These are phyloP conservation scores for Scheffersomyces amazonensis DNA, from an alignment of 805 yeast genomes.

Conservation along the genomic window DNA sequence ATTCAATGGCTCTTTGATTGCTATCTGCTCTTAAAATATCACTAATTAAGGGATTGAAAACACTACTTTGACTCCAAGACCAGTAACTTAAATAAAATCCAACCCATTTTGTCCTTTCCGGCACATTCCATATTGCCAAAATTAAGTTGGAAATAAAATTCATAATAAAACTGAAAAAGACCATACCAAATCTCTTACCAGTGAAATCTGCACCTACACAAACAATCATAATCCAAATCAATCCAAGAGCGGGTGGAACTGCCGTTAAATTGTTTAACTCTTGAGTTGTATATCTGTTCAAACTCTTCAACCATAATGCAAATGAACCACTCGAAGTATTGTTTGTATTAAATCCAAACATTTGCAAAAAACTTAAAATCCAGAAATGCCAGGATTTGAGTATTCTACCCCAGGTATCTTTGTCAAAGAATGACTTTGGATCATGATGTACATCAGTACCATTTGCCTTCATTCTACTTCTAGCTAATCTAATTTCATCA, in stretches of 20 bases:
- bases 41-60: slow-evolving; percentile 54
- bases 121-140: slow-evolving; percentile 58
- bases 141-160: slow-evolving; percentile 53
- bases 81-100: slow-evolving; percentile 59
- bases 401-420: slow-evolving; percentile 50
- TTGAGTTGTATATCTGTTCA: slow-evolving; percentile 28
- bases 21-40: slow-evolving; percentile 59
- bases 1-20: slow-evolving; percentile 51
- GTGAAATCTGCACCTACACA: slow-evolving; percentile 37
- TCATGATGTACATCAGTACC: slow-evolving; percentile 17
- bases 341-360: slow-evolving; percentile 62
- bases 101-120: slow-evolving; percentile 60
- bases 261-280: slow-evolving; percentile 41
- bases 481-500: slow-evolving; percentile 33
- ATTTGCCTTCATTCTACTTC: slow-evolving; percentile 22
- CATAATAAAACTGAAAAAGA: slow-evolving; percentile 50
- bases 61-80: slow-evolving; percentile 64
- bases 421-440: slow-evolving; percentile 36
- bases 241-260: slow-evolving; percentile 44
- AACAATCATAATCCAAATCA: slow-evolving; percentile 37
- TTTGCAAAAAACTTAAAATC: slow-evolving; percentile 50
- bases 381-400: slow-evolving; percentile 60
- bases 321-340: slow-evolving; percentile 44
- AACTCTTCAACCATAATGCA: slow-evolving; percentile 53
- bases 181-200: slow-evolving; percentile 53